These are phyloP conservation scores for Albugo laibachii DNA, from an alignment of 352 stramenopile genomes.

Conservation along the genomic window DNA sequence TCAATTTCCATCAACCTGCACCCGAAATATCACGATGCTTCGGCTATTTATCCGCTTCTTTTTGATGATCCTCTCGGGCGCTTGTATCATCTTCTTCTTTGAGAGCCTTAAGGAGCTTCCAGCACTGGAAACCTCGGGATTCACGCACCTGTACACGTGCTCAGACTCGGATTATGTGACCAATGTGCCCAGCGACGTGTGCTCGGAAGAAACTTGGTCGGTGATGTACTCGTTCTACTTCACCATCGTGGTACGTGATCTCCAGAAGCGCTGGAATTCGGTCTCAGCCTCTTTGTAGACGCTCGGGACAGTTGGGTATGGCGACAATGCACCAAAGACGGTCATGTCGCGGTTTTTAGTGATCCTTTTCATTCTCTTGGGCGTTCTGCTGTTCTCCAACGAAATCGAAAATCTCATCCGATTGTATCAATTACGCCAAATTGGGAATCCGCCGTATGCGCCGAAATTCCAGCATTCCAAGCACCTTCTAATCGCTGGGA, in stretches of 20 bases:
- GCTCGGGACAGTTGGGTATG: conserved; percentile 74
- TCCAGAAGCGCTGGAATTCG: background rate
- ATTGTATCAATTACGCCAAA: conserved; percentile 62
- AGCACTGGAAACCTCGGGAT: conserved; percentile 56
- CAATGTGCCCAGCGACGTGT: conserved; percentile 4
- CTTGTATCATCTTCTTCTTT: conserved; percentile 72
- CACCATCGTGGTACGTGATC: conserved; percentile 48
- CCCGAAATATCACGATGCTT: conserved; percentile 42
- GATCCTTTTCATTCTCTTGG: conserved; percentile 80
- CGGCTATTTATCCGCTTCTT: conserved; percentile 61
- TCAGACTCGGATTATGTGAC: conserved; percentile 12
- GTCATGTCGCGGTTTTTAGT: conserved; percentile 61
- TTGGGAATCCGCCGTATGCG: conserved; percentile 57
- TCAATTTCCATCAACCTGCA: conserved; percentile 39
- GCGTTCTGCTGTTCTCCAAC: conserved; percentile 74
- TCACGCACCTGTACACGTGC: conserved; percentile 64
- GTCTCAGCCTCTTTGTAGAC: conserved; percentile 15
- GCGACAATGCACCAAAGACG: conserved; percentile 65
- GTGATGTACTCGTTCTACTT: conserved; percentile 83
- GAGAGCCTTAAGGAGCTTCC: conserved; percentile 72
- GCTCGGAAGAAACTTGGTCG: conserved; percentile 49
- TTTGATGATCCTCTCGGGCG: conserved; percentile 63
- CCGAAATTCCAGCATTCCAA: conserved; percentile 31
- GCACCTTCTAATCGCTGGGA: conserved; percentile 67
- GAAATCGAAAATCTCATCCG: conserved; percentile 77